These are phyloP conservation scores for Ustilago esculenta DNA, from an alignment of 1,284 basidiomycete species.

Conservation along the genomic window DNA sequence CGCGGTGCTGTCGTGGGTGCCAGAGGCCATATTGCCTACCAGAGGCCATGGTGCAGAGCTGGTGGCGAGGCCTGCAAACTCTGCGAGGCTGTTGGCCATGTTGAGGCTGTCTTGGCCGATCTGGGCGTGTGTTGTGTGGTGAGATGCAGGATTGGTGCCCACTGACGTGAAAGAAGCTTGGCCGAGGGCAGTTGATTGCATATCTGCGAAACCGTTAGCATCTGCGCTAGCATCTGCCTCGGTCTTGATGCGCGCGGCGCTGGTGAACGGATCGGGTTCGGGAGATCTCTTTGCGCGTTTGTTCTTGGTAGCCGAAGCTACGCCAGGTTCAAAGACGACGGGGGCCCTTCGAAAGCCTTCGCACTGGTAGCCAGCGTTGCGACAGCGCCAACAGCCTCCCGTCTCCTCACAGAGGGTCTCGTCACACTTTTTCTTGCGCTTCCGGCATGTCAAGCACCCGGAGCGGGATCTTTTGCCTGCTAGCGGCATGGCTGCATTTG, in stretches of 20 bases:
- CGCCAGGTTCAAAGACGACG: slow-evolving; percentile 27
- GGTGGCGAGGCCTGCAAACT: slow-evolving; percentile 35
- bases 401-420: slow-evolving; percentile 41
- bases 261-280: background rate
- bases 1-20: background rate
- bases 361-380: slow-evolving; percentile 45
- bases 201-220: slow-evolving; percentile 3
- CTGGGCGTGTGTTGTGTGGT: background rate
- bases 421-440: slow-evolving; percentile 47
- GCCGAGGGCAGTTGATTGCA: slow-evolving; percentile 6
- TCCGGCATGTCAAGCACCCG: slow-evolving; percentile 42
- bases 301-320: slow-evolving; percentile 1
- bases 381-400: slow-evolving; percentile 43
- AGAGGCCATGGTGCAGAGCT: slow-evolving; percentile 27
- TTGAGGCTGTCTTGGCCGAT: slow-evolving; percentile 15
- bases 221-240: slow-evolving; percentile 4
- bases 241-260: slow-evolving; percentile 4
- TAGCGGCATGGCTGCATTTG: slow-evolving; percentile 3
- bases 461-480: slow-evolving; percentile 35
- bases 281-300: slow-evolving; percentile 23
- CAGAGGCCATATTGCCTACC: background rate
- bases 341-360: slow-evolving; percentile 36
- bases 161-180: slow-evolving; percentile 11
- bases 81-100: slow-evolving; percentile 32
- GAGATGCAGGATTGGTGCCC: background rate